Percentiles rank a stretch among this genome's conserved stretches.
These are phyloP conservation scores for Phytophthora niederhauseri DNA, from an alignment of 352 stramenopile genomes.

Conservation along the genomic window DNA sequence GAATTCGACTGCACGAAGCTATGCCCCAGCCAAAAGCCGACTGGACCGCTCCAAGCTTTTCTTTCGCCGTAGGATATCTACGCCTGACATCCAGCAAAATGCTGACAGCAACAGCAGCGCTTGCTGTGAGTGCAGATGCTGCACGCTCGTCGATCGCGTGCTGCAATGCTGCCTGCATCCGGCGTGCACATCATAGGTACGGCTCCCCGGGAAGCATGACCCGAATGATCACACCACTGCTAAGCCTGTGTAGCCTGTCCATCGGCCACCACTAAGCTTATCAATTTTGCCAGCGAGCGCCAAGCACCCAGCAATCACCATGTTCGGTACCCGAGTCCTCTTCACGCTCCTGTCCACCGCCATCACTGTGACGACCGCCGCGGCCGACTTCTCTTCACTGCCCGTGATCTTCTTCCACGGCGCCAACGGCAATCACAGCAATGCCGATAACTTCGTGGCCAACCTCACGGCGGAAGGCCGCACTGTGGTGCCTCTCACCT, in stretches of 20 bases:
- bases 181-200: neutral
- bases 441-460: constrained; percentile 24
- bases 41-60: no score
- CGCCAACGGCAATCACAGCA: constrained; percentile 15
- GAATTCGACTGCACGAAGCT: no score
- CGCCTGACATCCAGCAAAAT: no score
- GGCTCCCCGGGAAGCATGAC: neutral
- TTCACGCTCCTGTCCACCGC: constrained; percentile 19
- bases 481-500: constrained; percentile 36
- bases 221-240: neutral
- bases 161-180: neutral
- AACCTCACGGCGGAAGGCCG: constrained; percentile 40
- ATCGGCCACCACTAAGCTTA: constrained; percentile 1
- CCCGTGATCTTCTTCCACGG: constrained; percentile 56
- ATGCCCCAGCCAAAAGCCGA: no score
- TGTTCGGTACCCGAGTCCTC: constrained; percentile 8
- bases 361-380: constrained; percentile 6
- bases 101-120: no score
- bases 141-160: neutral
- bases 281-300: constrained; percentile 3
- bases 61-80: no score
- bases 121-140: no score
- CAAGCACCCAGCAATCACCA: constrained; percentile 16
- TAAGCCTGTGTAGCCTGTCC: neutral
- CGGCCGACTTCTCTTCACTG: constrained; percentile 25